A percentile compares a stretch with the other conserved stretches of the same genome.
Conservation (phyloP, 306 rosid species). For the Fragaria vesca region DNA sequence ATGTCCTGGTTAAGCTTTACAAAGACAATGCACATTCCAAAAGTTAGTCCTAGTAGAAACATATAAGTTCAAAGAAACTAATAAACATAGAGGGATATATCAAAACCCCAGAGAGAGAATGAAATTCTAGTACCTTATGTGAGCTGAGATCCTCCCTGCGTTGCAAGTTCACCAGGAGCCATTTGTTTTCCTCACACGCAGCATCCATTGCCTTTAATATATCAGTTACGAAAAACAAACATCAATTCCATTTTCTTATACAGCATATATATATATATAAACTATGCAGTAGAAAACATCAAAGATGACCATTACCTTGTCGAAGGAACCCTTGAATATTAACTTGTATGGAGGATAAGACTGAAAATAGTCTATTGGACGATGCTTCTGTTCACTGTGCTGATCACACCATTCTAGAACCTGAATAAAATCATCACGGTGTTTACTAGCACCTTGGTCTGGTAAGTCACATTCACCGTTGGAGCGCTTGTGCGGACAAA, state of each 20-base stretch:
- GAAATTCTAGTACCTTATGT: slow-evolving; percentile 59
- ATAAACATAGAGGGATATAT: neutral
- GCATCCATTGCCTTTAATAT: slow-evolving; percentile 65
- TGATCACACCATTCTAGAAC: neutral
- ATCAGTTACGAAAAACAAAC: slow-evolving; percentile 4
- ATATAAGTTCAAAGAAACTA: neutral
- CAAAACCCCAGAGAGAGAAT: neutral
- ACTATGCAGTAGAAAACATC: neutral
- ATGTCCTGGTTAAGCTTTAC: slow-evolving; percentile 87
- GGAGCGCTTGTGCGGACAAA: neutral
- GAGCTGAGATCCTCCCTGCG: slow-evolving; percentile 87
- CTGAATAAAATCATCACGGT: neutral
- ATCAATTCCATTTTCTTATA: neutral
- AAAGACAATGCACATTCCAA: slow-evolving; percentile 18
- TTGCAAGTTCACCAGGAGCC: slow-evolving; percentile 88
- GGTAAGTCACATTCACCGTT: neutral
- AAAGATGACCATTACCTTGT: slow-evolving; percentile 49
- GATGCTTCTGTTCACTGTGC: neutral
- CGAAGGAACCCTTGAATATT: slow-evolving; percentile 76
- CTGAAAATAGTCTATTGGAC: neutral
- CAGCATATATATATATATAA: neutral
- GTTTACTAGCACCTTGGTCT: neutral
- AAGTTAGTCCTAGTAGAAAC: neutral
- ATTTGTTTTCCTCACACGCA: slow-evolving; percentile 64
- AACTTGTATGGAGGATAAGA: slow-evolving; percentile 76